A percentile compares a stretch with the other conserved stretches of the same genome.
These are phyloP conservation scores for Phalaenopsis hybrid DNA, from an alignment of 116 monocot species.

Conservation along the genomic window DNA sequence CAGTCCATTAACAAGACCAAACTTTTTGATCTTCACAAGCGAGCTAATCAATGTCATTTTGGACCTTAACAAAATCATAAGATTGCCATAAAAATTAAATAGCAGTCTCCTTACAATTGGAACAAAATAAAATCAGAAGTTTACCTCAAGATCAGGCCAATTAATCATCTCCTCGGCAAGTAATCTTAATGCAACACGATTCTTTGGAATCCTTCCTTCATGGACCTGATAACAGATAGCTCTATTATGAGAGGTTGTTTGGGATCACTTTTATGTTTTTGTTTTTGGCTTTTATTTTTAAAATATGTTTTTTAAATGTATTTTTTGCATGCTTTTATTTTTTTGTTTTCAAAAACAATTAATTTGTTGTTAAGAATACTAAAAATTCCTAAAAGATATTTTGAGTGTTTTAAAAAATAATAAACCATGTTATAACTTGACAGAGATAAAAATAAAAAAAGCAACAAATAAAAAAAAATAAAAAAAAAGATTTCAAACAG, in stretches of 20 bases:
- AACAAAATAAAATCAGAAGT: neutral
- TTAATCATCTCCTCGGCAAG: conserved; percentile 84
- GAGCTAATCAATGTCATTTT: neutral
- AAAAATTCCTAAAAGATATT: too few species aligned
- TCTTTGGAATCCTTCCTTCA: conserved; percentile 71
- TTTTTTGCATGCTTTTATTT: too few species aligned
- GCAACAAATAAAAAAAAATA: too few species aligned
- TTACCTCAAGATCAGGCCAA: conserved; percentile 95
- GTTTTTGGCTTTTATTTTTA: too few species aligned
- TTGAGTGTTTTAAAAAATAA: too few species aligned
- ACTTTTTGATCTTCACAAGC: neutral
- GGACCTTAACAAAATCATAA: neutral
- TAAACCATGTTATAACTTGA: too few species aligned
- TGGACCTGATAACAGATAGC: conserved; percentile 36
- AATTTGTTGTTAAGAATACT: too few species aligned
- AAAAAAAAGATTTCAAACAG: too few species aligned
- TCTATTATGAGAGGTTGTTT: neutral
- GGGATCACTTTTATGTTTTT: too few species aligned
- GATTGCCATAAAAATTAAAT: neutral
- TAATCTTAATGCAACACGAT: conserved; percentile 53
- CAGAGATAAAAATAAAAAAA: too few species aligned
- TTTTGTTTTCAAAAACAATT: too few species aligned
- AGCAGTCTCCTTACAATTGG: neutral
- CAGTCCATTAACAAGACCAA: neutral
- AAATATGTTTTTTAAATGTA: too few species aligned